phyloP scores from a whole-genome alignment of 2,329 filamentous ascomycete species.

The Phaeosphaeriaceae sp. region DNA sequence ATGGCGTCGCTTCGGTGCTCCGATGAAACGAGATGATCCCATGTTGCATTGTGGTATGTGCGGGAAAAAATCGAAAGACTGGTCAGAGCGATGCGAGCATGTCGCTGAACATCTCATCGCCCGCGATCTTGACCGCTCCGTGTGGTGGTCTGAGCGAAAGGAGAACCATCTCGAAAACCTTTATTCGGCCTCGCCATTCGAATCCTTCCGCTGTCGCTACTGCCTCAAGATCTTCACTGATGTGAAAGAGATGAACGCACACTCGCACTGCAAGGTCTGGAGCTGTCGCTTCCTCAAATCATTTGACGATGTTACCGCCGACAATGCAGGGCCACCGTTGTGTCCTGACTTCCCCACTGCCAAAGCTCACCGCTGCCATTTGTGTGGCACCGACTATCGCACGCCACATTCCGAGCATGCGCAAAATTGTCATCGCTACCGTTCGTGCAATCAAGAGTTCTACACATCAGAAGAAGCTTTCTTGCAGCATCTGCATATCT shows the following conservation, averaged over 20 bases:
- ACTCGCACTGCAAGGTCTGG: slow-evolving; percentile 45
- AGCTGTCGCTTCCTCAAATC: slow-evolving; percentile 44
- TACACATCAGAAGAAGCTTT: slow-evolving; percentile 44
- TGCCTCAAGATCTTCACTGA: slow-evolving; percentile 43
- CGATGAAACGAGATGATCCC: slow-evolving; percentile 44
- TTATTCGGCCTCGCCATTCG: slow-evolving; percentile 33
- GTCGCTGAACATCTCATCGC: slow-evolving; percentile 42
- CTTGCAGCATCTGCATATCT: slow-evolving; percentile 43
- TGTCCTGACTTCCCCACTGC: slow-evolving; percentile 43
- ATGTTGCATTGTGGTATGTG: slow-evolving; percentile 48
- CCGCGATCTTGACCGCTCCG: slow-evolving; percentile 35
- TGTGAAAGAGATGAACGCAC: slow-evolving; percentile 38
- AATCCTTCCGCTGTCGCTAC: slow-evolving; percentile 44
- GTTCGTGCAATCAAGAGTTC: slow-evolving; percentile 42
- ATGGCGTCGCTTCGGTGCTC: slow-evolving; percentile 44
- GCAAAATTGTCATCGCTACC: slow-evolving; percentile 41
- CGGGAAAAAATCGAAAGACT: slow-evolving; percentile 39
- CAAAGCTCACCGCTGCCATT: slow-evolving; percentile 45
- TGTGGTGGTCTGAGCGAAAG: slow-evolving; percentile 42
- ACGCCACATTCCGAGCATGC: slow-evolving; percentile 43
- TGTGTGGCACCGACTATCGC: slow-evolving; percentile 43
- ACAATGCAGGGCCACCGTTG: slow-evolving; percentile 40
- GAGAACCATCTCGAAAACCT: slow-evolving; percentile 44
- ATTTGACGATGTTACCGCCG: slow-evolving; percentile 43
- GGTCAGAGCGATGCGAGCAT: slow-evolving; percentile 42